Percentiles rank a stretch among this genome's conserved stretches.
Conservation (phyloP, 179 eudicot species). For the Sideroxylon spinosum region DNA sequence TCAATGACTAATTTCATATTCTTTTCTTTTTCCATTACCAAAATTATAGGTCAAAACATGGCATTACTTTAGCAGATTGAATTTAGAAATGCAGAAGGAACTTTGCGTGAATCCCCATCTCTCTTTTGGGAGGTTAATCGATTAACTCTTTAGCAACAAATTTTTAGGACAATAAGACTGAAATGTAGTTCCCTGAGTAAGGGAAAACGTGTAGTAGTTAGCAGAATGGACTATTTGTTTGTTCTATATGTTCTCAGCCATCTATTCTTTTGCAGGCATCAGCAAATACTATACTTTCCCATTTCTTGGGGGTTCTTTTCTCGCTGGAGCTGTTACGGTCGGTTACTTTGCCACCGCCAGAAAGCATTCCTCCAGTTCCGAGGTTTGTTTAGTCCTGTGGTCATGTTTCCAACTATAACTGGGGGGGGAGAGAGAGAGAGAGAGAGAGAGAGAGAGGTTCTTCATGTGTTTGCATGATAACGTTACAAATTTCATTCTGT, state of each 20-base stretch:
- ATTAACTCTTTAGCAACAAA: too few relatives aligned
- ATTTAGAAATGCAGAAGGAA: too few relatives aligned
- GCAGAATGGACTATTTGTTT: not conserved
- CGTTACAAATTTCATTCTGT: not conserved
- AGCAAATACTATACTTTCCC: conserved; percentile 85
- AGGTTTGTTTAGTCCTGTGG: conserved; percentile 32
- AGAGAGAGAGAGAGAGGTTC: not conserved
- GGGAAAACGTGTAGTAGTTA: not conserved
- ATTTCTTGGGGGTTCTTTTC: conserved; percentile 77
- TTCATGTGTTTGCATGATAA: not conserved
- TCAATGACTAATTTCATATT: too few relatives aligned
- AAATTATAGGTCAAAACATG: too few relatives aligned
- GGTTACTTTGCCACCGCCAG: conserved; percentile 63
- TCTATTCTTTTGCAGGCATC: conserved; percentile 63
- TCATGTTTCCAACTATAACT: not conserved
- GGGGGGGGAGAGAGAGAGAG: not conserved
- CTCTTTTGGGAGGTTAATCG: too few relatives aligned
- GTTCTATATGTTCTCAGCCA: not conserved
- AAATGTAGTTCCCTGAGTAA: too few relatives aligned
- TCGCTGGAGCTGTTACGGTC: conserved; percentile 86
- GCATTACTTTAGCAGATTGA: too few relatives aligned
- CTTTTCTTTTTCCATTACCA: too few relatives aligned
- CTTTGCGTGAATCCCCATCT: too few relatives aligned
- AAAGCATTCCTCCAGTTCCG: conserved; percentile 49
- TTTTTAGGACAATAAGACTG: not conserved